phyloP scores from a whole-genome alignment of 306 rosid genomes.

The Inga laurina region DNA sequence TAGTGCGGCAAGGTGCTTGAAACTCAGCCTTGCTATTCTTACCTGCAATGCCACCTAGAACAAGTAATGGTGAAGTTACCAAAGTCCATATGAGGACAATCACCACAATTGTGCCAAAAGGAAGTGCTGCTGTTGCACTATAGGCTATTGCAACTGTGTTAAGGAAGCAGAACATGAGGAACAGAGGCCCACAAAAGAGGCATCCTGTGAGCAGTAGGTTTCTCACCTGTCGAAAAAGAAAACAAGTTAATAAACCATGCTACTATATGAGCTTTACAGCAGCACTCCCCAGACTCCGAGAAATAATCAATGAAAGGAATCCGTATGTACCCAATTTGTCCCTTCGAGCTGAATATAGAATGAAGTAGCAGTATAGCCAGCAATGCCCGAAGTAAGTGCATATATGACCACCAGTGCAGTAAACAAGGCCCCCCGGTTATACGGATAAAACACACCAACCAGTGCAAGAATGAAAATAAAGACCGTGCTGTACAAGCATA shows the following conservation, averaged over 20 bases:
- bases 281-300: slow-evolving; percentile 21
- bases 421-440: slow-evolving; percentile 94
- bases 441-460: slow-evolving; percentile 95
- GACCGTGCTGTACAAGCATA: slow-evolving; percentile 68
- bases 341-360: slow-evolving; percentile 97
- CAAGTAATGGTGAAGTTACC: slow-evolving; percentile 93
- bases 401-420: slow-evolving; percentile 93
- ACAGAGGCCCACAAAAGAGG: slow-evolving; percentile 96
- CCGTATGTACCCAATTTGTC: slow-evolving; percentile 71
- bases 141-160: slow-evolving; percentile 96
- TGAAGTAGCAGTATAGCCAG: slow-evolving; percentile 88
- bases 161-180: slow-evolving; percentile 92
- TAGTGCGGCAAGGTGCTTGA: slow-evolving; percentile 94
- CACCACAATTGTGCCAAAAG: slow-evolving; percentile 92
- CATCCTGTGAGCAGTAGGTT: slow-evolving; percentile 90
- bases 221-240: slow-evolving; percentile 74
- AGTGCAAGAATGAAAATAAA: slow-evolving; percentile 92
- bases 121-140: slow-evolving; percentile 95
- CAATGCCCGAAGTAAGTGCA: slow-evolving; percentile 96
- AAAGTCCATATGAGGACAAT: slow-evolving; percentile 93
- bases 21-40: slow-evolving; percentile 89
- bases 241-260: slow-evolving; percentile 24
- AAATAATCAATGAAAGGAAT: slow-evolving; percentile 25
- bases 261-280: slow-evolving; percentile 5
- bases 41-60: slow-evolving; percentile 96